phyloP scores from a whole-genome alignment of 73 alveolate genomes.

The Tetrahymena malaccensis region DNA sequence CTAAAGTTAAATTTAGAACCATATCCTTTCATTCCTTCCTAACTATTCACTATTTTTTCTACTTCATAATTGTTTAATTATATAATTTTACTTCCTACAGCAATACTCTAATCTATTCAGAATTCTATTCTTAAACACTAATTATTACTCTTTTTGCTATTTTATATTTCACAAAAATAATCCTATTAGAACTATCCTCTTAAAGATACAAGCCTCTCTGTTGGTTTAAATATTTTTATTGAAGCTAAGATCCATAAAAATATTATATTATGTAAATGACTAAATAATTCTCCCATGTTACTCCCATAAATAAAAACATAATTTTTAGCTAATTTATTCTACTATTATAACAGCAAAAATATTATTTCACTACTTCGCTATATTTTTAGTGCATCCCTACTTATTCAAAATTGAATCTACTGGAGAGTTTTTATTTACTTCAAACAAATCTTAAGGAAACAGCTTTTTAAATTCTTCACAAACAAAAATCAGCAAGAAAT shows the following conservation, averaged over 20 bases:
- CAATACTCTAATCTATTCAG: not conserved
- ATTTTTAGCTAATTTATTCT: not conserved
- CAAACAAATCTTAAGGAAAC: not conserved
- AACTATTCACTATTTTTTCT: not conserved
- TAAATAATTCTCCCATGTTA: not conserved
- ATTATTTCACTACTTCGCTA: not conserved
- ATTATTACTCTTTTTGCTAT: not conserved
- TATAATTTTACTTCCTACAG: too few relatives aligned
- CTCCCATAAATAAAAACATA: not conserved
- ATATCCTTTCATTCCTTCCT: too few relatives aligned
- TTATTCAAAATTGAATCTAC: not conserved
- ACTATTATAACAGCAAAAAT: not conserved
- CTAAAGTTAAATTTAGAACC: not conserved
- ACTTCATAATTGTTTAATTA: not conserved
- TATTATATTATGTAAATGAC: not conserved
- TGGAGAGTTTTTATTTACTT: not conserved
- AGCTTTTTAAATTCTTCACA: not conserved
- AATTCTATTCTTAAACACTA: not conserved
- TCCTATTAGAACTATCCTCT: not conserved
- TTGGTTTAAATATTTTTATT: not conserved
- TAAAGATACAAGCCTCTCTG: not conserved
- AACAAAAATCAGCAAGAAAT: not conserved
- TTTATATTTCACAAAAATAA: not conserved
- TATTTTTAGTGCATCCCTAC: not conserved
- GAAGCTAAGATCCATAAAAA: not conserved